A percentile compares a stretch with the other conserved stretches of the same genome.
These are phyloP conservation scores for Solanum medicagineum DNA, from an alignment of 257 asterid genomes.

Conservation along the genomic window DNA sequence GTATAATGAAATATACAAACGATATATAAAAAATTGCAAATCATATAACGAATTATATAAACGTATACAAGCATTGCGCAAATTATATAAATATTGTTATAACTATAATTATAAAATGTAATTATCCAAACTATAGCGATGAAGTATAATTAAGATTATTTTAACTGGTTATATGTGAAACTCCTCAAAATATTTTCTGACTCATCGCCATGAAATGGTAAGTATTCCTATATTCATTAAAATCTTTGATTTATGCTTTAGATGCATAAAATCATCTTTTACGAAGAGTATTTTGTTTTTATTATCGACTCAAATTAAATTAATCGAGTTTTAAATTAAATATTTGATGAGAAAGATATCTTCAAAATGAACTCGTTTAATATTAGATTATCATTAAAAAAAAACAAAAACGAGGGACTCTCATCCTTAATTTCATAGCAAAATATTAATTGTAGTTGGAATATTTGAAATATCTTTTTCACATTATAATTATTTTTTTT, in stretches of 20 bases:
- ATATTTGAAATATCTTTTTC: not conserved
- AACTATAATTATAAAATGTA: too few relatives aligned
- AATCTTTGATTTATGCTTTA: rapidly evolving
- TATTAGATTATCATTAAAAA: not conserved
- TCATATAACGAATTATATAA: too few relatives aligned
- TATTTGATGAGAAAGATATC: not conserved
- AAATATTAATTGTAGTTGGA: not conserved
- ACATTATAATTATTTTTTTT: not conserved
- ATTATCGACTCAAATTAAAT: not conserved
- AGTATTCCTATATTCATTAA: rapidly evolving
- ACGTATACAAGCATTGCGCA: too few relatives aligned
- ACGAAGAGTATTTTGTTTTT: not conserved
- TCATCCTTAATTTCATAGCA: not conserved
- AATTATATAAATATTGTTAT: too few relatives aligned
- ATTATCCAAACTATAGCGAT: too few relatives aligned
- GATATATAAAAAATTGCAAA: too few relatives aligned
- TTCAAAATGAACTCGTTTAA: not conserved
- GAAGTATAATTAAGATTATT: too few relatives aligned
- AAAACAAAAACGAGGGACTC: not conserved
- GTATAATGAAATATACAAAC: too few relatives aligned
- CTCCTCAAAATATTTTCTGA: too few relatives aligned
- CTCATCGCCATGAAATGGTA: rapidly evolving
- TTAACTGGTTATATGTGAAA: too few relatives aligned
- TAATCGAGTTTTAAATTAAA: not conserved
- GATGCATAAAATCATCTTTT: not conserved